Conservation (phyloP, 768 basidiomycete species). For the Tulasnella sp. region DNA sequence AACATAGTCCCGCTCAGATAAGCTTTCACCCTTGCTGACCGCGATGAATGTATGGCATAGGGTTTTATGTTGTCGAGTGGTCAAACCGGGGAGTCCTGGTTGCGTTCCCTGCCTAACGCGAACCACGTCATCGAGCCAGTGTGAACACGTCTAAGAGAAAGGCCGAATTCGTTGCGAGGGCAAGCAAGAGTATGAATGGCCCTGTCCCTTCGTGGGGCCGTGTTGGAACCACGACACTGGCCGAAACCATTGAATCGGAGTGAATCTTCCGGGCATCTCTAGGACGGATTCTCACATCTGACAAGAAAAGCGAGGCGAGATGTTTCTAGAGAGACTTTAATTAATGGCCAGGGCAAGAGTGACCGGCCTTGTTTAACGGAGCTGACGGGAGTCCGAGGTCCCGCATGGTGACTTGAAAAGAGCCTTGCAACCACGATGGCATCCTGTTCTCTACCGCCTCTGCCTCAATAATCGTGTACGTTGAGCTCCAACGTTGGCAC, state of each 20-base stretch:
- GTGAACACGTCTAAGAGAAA: too few relatives aligned
- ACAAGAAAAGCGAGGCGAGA: background rate
- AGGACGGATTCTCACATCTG: background rate
- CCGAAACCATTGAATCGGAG: background rate
- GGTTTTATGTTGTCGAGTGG: too few relatives aligned
- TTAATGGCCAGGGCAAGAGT: background rate
- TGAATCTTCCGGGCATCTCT: background rate
- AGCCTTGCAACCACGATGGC: background rate
- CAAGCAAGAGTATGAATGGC: too few relatives aligned
- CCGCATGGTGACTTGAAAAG: conserved; percentile 4
- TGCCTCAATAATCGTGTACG: background rate
- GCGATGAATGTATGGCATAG: too few relatives aligned
- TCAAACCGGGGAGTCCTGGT: too few relatives aligned
- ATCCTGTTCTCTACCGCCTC: background rate
- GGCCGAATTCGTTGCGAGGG: too few relatives aligned
- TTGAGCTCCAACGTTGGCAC: background rate
- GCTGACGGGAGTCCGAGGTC: background rate
- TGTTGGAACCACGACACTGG: too few relatives aligned
- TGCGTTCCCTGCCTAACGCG: too few relatives aligned
- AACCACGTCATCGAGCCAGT: too few relatives aligned
- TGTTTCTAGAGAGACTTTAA: background rate
- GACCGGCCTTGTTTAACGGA: background rate
- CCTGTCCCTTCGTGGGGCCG: too few relatives aligned
- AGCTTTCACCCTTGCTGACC: too few relatives aligned
- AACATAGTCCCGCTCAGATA: too few relatives aligned